A percentile compares a stretch with the other conserved stretches of the same genome.
phyloP scores from a whole-genome alignment of 2,329 filamentous ascomycete genomes.

The Diplodia scrobiculata region DNA sequence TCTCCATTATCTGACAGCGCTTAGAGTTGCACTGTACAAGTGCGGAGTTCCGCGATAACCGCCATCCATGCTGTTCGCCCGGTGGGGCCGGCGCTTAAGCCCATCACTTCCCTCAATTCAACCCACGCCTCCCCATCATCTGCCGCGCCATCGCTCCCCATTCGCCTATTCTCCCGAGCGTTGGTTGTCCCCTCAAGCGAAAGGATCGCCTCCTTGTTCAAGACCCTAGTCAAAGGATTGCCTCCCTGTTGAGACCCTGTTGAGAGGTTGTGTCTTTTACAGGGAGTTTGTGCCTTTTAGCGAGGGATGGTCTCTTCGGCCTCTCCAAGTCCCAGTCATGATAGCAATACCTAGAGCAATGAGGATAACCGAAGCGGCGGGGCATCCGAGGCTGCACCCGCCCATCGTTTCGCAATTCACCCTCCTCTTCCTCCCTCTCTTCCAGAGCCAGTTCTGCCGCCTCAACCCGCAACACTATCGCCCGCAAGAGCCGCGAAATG shows the following conservation, averaged over 20 bases:
- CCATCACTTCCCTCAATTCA: background rate
- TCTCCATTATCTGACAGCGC: no score
- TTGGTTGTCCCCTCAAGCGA: background rate
- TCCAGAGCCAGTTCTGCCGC: conserved; percentile 34
- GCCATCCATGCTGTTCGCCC: background rate
- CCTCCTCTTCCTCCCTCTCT: background rate
- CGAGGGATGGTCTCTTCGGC: no score
- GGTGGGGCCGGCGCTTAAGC: background rate
- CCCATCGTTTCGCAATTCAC: background rate
- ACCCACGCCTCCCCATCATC: background rate
- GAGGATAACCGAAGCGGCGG: no score
- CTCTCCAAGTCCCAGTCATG: no score
- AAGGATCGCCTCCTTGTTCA: background rate
- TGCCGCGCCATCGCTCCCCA: background rate
- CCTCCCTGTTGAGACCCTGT: background rate
- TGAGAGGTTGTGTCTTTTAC: background rate
- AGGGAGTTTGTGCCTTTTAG: no score
- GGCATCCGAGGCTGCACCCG: no score
- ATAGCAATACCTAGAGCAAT: no score
- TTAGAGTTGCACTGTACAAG: background rate
- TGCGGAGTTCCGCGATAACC: background rate
- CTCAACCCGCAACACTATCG: conserved; percentile 42
- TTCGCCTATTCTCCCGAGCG: background rate
- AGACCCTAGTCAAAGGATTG: background rate
- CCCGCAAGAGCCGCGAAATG: conserved; percentile 43